Evolutionary conservation across 208 protist genomes (phyloP).

Genomic region (Trypanosoma grayi): DNA sequence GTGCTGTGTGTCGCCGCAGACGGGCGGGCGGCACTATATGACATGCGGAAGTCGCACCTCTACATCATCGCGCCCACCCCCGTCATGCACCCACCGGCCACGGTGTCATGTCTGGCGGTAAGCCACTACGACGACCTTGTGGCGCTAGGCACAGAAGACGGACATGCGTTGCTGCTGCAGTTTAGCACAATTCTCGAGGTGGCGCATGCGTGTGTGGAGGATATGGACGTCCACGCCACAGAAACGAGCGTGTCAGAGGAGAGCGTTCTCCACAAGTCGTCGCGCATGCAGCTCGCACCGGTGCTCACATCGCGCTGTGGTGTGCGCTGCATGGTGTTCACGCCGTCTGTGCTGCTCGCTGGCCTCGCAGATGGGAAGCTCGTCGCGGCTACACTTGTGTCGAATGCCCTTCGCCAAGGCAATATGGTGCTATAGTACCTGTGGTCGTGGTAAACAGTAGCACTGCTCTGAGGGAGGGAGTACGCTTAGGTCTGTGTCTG

Average conservation of each 20-base stretch:
- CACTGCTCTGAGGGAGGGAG: too few species aligned
- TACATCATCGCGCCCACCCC: conserved; percentile 6
- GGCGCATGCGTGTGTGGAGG: neutral
- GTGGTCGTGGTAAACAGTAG: too few species aligned
- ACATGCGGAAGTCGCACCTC: conserved; percentile 38
- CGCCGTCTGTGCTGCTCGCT: conserved; percentile 80
- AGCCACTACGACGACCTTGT: conserved; percentile 76
- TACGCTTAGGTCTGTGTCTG: too few species aligned
- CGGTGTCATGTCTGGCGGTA: conserved; percentile 47
- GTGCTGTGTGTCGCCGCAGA: conserved; percentile 65
- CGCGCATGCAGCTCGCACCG: conserved; percentile 43
- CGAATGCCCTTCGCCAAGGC: conserved; percentile 19
- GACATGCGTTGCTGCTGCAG: conserved; percentile 50
- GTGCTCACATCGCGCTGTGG: conserved; percentile 24
- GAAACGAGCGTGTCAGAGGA: neutral
- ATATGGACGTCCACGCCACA: neutral
- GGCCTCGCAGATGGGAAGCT: conserved; percentile 74
- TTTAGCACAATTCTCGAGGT: conserved; percentile 19
- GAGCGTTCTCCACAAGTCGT: conserved; percentile 35
- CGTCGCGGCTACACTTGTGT: conserved; percentile 62
- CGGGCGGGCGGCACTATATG: conserved; percentile 60
- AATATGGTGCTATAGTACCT: too few species aligned
- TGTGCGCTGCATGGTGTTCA: conserved; percentile 64
- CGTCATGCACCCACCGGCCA: neutral
- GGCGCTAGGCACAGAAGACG: conserved; percentile 64